Percentiles rank a stretch among this genome's conserved stretches.
Conservation (phyloP, 352 stramenopile species). For the Pythium plurisporium region DNA sequence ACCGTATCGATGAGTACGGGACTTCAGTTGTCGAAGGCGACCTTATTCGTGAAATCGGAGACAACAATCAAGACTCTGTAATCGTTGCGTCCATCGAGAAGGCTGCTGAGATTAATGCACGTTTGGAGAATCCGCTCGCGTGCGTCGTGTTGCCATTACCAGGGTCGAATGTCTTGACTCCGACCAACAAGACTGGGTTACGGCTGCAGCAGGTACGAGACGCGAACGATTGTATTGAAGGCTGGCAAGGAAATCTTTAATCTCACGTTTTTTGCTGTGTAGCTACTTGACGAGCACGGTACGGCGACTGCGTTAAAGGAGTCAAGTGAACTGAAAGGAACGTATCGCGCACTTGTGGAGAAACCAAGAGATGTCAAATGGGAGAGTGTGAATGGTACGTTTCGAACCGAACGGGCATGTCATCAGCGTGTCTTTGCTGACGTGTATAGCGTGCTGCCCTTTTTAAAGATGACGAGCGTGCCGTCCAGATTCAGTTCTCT, state of each 20-base stretch:
- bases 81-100: slow-evolving; percentile 33
- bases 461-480: slow-evolving; percentile 1
- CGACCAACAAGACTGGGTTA: slow-evolving; percentile 39
- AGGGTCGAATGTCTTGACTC: slow-evolving; percentile 45
- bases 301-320: slow-evolving; percentile 34
- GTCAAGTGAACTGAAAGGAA: slow-evolving; percentile 48
- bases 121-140: slow-evolving; percentile 23
- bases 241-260: too few species aligned
- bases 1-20: slow-evolving; percentile 37
- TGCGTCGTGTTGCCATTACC: slow-evolving; percentile 53
- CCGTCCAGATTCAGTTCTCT: slow-evolving; percentile 43
- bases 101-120: slow-evolving; percentile 35
- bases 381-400: slow-evolving; percentile 16
- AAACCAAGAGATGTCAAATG: slow-evolving; percentile 42
- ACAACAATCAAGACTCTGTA: slow-evolving; percentile 16
- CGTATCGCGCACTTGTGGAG: slow-evolving; percentile 51
- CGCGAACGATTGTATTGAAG: too few species aligned
- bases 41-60: slow-evolving; percentile 25
- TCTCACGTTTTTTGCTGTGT: too few species aligned
- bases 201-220: slow-evolving; percentile 36
- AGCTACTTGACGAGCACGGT: slow-evolving; percentile 47
- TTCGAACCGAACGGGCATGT: neutral
- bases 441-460: neutral
- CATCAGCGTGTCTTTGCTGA: neutral
- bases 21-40: slow-evolving; percentile 48